Conservation (phyloP, 495 filamentous ascomycete species). For the Staphylotrichum tortipilum region DNA sequence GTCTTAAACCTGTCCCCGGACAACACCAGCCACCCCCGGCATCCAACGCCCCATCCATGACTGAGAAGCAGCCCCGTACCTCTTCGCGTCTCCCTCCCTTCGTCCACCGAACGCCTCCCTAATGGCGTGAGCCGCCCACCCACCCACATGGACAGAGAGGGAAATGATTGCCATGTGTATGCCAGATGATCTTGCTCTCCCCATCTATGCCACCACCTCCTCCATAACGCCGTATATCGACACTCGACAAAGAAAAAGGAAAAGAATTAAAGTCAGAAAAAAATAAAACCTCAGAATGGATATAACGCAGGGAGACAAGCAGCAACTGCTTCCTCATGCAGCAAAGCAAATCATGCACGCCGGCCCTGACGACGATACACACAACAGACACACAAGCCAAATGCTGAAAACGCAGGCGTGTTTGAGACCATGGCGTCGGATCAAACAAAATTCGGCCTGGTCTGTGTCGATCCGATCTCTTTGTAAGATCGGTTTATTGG, state of each 20-base stretch:
- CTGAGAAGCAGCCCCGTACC: not conserved
- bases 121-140: not conserved
- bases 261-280: constrained; percentile 1
- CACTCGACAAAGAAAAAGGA: constrained; percentile 4
- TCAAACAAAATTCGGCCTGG: not conserved
- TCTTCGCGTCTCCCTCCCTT: not conserved
- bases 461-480: not conserved
- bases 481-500: not conserved
- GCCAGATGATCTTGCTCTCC: constrained; percentile 16
- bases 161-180: constrained; percentile 5
- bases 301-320: constrained; percentile 1
- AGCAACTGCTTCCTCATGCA: constrained; percentile 2
- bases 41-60: constrained; percentile 1
- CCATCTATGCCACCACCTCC: constrained; percentile 19
- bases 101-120: not conserved
- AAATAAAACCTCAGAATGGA: constrained; percentile 2
- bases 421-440: not conserved
- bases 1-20: not conserved
- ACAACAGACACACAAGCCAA: not conserved
- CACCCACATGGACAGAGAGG: not conserved
- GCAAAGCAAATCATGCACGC: not conserved
- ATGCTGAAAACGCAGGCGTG: not conserved
- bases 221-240: constrained; percentile 14
- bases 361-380: constrained; percentile 1
- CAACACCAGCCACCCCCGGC: not conserved